phyloP scores from a whole-genome alignment of 768 basidiomycete genomes.

The Xerocomellus dryophilus region DNA sequence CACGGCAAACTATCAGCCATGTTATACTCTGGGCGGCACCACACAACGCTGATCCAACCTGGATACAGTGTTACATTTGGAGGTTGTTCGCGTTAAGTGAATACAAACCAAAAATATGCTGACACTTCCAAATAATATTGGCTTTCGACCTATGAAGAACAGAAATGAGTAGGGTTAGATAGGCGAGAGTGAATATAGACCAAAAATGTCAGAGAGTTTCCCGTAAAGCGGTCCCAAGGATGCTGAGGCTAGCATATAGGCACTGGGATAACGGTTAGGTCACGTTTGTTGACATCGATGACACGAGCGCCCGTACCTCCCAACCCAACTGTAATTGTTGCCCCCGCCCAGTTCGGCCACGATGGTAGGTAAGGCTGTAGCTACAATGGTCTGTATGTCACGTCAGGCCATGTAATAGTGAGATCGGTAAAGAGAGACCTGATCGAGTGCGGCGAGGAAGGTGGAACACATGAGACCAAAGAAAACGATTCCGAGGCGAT shows the following conservation, averaged over 20 bases:
- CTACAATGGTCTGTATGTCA: constrained; percentile 40
- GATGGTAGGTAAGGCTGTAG: constrained; percentile 51
- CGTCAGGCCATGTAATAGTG: not conserved
- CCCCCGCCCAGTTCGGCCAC: constrained; percentile 43
- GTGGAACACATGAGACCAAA: constrained; percentile 42
- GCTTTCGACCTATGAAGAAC: constrained; percentile 34
- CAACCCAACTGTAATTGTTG: constrained; percentile 49
- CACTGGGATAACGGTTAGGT: constrained; percentile 26
- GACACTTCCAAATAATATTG: constrained; percentile 36
- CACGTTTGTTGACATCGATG: not conserved
- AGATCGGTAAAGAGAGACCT: constrained; percentile 25
- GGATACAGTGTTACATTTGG: not conserved
- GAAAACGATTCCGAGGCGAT: constrained; percentile 42
- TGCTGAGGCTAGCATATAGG: constrained; percentile 46
- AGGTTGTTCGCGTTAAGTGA: not conserved
- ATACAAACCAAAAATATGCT: constrained; percentile 35
- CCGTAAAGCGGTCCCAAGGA: constrained; percentile 45
- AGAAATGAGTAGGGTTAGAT: not conserved
- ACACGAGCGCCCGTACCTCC: constrained; percentile 30
- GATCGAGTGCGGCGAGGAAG: constrained; percentile 50
- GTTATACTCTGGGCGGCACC: constrained; percentile 44
- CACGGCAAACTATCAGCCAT: constrained; percentile 41
- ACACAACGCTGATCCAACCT: constrained; percentile 40
- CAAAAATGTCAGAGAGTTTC: constrained; percentile 44
- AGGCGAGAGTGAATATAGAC: constrained; percentile 13